phyloP scores from a whole-genome alignment of 2,329 filamentous ascomycete genomes.

The Colletotrichum musicola region DNA sequence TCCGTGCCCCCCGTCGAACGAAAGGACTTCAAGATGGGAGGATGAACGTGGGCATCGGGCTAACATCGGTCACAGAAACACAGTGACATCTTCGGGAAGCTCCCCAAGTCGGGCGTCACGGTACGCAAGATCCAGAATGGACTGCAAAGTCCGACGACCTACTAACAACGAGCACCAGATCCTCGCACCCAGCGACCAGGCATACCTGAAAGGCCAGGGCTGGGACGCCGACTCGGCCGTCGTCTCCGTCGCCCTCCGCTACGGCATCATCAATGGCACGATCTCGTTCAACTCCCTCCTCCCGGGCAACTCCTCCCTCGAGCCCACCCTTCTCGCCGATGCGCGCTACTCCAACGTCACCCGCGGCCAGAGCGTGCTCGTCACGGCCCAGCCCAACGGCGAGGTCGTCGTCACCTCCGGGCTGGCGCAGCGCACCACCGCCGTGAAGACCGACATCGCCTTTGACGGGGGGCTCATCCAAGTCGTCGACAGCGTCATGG shows the following conservation, averaged over 20 bases:
- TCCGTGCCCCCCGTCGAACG: background rate
- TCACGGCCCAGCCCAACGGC: conserved; percentile 57
- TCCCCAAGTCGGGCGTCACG: conserved; percentile 60
- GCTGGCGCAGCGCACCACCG: conserved; percentile 57
- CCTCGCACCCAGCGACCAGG: conserved; percentile 69
- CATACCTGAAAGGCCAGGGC: conserved; percentile 57
- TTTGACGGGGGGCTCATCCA: conserved; percentile 65
- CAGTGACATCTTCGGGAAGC: conserved; percentile 56
- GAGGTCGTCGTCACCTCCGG: conserved; percentile 41
- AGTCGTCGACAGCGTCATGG: conserved; percentile 63
- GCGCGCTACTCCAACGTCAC: conserved; percentile 61
- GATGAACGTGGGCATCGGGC: background rate
- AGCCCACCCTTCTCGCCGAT: conserved; percentile 59
- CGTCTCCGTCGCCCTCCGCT: conserved; percentile 63
- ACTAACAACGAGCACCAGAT: conserved; percentile 48
- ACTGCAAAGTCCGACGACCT: too few species aligned
- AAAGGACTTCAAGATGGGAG: background rate
- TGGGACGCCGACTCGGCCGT: conserved; percentile 58
- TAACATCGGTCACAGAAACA: conserved; percentile 50
- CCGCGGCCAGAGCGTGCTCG: conserved; percentile 61
- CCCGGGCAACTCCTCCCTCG: conserved; percentile 53
- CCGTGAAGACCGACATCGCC: conserved; percentile 57
- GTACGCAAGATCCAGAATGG: conserved; percentile 45
- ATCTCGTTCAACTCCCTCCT: conserved; percentile 56
- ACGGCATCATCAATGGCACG: conserved; percentile 70